Base-by-base conservation (phyloP, 1,284 basidiomycete genomes). In the Ceratobasidium sp. region DNA sequence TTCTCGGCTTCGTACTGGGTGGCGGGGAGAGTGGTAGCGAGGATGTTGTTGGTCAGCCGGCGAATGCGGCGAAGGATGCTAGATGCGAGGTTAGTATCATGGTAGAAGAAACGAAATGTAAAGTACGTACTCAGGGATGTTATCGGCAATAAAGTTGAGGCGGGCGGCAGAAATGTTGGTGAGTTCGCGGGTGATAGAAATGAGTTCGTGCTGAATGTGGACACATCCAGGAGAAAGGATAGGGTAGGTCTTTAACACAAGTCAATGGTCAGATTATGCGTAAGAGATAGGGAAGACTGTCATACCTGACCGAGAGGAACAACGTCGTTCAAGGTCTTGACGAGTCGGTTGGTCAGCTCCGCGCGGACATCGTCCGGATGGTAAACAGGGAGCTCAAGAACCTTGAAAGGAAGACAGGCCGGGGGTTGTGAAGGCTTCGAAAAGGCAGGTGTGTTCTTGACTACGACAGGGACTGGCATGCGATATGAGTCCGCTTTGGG, bases 241-340 rank as follows among this genome's bases (percentile, higher is more conserved):
- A 9, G 64, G 64, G 28, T 69, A 57, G 23, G 10, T 39, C 64
- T 69, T 26, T 10, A 39, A 9, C n/a, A 43, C 34, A 55, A 39
- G n/a, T n/a, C n/a, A 34, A n/a, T 9, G 30, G 53, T 59, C 26
- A 59, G 57, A 41, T 41, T 26, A 39, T n/a, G 28, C 14, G 6
- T 41, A 18, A 2, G n/a, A 14, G 26, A 41, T 18, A 18, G 28
- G 36, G 14, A 18, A 34, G 18, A n/a, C 30, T 8, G 8, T 34
- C 12, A 39, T 36, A 69, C 64, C 64, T 69, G 64, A 32, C 52
- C 52, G 14, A 69, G 52, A 4, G 64, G 64, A 10, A 69, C 64
- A n/a, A 69, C 52, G 39, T 69, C 64, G 52, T 69, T 69, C 23
- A 69, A 39, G 3, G 64, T 69, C 52, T 69, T 69, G 32, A 69